Evolutionary conservation across 805 yeast genomes (phyloP).

Genomic region (Myxozyma kluyveri): DNA sequence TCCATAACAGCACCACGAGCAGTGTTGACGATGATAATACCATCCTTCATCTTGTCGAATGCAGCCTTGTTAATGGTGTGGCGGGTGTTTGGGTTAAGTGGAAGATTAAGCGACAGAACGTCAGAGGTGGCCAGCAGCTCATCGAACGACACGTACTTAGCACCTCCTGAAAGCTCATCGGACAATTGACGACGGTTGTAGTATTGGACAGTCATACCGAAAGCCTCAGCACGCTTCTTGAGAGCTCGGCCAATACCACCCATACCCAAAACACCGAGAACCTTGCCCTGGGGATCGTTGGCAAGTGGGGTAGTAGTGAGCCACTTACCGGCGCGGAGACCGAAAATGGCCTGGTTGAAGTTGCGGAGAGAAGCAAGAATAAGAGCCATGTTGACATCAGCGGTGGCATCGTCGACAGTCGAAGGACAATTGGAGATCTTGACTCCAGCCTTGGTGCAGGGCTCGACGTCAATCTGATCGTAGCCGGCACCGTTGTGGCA

Average conservation of each 20-base stretch:
- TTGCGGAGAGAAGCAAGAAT: constrained; percentile 63
- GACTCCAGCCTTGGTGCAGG: constrained; percentile 51
- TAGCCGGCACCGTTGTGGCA: constrained; percentile 71
- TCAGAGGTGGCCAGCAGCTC: constrained; percentile 64
- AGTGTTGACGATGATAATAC: constrained; percentile 74
- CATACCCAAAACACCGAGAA: constrained; percentile 78
- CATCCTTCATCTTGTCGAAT: constrained; percentile 69
- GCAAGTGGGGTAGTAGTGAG: constrained; percentile 59
- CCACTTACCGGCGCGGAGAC: constrained; percentile 63
- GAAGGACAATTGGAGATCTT: constrained; percentile 67
- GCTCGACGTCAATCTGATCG: constrained; percentile 63
- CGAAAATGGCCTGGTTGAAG: constrained; percentile 59
- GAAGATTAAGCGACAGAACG: constrained; percentile 70
- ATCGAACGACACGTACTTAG: constrained; percentile 70
- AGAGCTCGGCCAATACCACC: constrained; percentile 89
- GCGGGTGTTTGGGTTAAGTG: constrained; percentile 67
- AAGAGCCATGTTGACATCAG: constrained; percentile 65
- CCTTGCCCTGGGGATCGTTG: constrained; percentile 70
- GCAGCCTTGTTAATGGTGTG: constrained; percentile 64
- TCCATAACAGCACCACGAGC: constrained; percentile 83
- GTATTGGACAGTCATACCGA: constrained; percentile 75
- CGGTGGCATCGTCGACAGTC: constrained; percentile 68
- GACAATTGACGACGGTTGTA: constrained; percentile 63
- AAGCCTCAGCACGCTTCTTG: constrained; percentile 66
- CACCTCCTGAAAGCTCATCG: constrained; percentile 62